Evolutionary conservation across 805 yeast genomes (phyloP), one percentile per base, ranked within the genome.

Genomic region (Diddensiella caesifluorescens): DNA sequence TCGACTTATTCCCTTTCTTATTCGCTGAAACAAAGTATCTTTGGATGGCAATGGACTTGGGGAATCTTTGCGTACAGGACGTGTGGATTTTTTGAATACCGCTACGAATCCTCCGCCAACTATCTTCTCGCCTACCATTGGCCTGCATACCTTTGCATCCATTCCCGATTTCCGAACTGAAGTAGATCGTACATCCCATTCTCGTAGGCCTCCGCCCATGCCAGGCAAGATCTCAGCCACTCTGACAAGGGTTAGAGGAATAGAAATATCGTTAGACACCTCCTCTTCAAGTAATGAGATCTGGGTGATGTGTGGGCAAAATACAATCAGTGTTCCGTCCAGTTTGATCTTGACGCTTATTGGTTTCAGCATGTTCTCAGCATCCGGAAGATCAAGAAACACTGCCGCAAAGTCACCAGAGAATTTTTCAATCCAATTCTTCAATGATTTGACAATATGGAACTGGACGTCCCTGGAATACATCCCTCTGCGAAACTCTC

Each of bases 41-140:
- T n/a, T n/a, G n/a, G n/a, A n/a, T n/a, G n/a, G n/a, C n/a, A n/a
- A n/a, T n/a, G n/a, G n/a, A n/a, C n/a, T n/a, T n/a, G n/a, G n/a
- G n/a, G n/a, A n/a, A n/a, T n/a, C n/a, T n/a, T n/a, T n/a, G n/a
- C n/a, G n/a, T n/a, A n/a, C n/a, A n/a, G n/a, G n/a, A n/a, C n/a
- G n/a, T n/a, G n/a, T n/a, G n/a, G 16, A 5, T 28, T 19, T 25
- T n/a, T 45, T 22, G 46, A 73, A 71, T 5, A 73, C 53, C 1
- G 65, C 69, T 28, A 71, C 66, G 51, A 73, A 73, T 6, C 78
- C 79, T 28, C 79, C 79, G 16, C 75, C 77, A 28, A 67, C 69
- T 0, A 68, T 61, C 46, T 66, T 61, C 2, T 61, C 53, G 0
- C 76, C 77, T 20, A 73, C 77, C 50, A 65, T 68, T 2, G 79